Conservation (phyloP, 768 basidiomycete species). For the Auriscalpium microsporum region DNA sequence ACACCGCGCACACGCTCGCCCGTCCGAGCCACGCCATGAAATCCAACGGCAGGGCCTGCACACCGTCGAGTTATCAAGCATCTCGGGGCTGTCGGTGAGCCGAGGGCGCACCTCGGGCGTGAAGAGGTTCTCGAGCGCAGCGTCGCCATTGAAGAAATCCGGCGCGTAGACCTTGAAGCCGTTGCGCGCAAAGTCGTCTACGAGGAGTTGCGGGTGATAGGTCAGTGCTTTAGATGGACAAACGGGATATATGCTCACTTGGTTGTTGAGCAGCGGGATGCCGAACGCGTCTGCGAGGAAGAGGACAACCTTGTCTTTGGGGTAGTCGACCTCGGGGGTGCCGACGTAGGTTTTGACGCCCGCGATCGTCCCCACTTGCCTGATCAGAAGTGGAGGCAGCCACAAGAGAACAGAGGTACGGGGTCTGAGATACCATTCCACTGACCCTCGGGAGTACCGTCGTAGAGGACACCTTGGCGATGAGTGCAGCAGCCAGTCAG, state of each 20-base stretch:
- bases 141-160: conserved; percentile 19
- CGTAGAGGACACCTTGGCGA: conserved; percentile 25
- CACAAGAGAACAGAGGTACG: neutral
- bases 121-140: conserved; percentile 14
- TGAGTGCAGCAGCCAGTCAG: neutral
- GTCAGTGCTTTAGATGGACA: neutral
- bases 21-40: conserved; percentile 6
- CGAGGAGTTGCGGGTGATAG: conserved; percentile 26
- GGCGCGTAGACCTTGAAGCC: conserved; percentile 23
- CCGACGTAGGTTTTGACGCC: conserved; percentile 34
- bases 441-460: conserved; percentile 28
- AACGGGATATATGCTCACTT: conserved; percentile 10
- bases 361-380: conserved; percentile 26
- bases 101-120: conserved; percentile 9
- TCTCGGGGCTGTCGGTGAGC: neutral
- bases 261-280: conserved; percentile 25
- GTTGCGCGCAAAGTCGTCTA: conserved; percentile 35
- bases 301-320: conserved; percentile 33
- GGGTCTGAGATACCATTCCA: neutral
- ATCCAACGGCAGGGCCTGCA: neutral
- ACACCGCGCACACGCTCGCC: conserved; percentile 17
- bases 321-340: conserved; percentile 30
- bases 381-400: conserved; percentile 3
- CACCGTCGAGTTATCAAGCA: neutral
- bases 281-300: conserved; percentile 34